phyloP scores from a whole-genome alignment of 768 basidiomycete genomes.

The Leccinellum rugosiceps region DNA sequence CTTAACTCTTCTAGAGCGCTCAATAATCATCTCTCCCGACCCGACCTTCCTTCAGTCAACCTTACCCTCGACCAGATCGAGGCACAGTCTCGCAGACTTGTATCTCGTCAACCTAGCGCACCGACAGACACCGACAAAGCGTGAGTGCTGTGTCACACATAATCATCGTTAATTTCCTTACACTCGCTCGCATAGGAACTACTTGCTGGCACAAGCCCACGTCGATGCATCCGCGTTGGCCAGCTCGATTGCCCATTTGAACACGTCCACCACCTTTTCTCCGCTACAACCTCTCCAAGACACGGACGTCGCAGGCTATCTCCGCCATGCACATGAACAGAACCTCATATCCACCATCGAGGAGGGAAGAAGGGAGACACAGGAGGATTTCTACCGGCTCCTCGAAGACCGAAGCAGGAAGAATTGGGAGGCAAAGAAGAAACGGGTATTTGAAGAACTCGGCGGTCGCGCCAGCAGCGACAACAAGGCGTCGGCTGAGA shows the following conservation, averaged over 20 bases:
- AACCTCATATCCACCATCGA: slow-evolving; percentile 93
- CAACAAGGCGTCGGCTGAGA: slow-evolving; percentile 51
- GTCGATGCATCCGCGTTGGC: slow-evolving; percentile 68
- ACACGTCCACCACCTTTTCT: slow-evolving; percentile 78
- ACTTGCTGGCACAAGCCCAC: background rate
- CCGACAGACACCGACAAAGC: slow-evolving; percentile 65
- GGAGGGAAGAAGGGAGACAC: slow-evolving; percentile 74
- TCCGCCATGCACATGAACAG: slow-evolving; percentile 93
- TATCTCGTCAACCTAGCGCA: slow-evolving; percentile 23
- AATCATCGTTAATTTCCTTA: slow-evolving; percentile 2
- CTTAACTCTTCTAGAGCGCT: background rate
- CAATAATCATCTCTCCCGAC: slow-evolving; percentile 71
- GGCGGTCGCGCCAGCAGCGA: slow-evolving; percentile 64
- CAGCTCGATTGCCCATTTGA: slow-evolving; percentile 78
- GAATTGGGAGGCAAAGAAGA: slow-evolving; percentile 92
- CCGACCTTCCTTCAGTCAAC: slow-evolving; percentile 84
- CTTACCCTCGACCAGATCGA: slow-evolving; percentile 95
- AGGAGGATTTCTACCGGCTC: slow-evolving; percentile 79
- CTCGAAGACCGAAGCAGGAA: slow-evolving; percentile 70
- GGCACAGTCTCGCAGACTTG: slow-evolving; percentile 31
- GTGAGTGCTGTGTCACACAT: slow-evolving; percentile 39
- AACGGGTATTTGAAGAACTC: slow-evolving; percentile 84
- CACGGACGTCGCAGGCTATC: slow-evolving; percentile 90
- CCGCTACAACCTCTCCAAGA: slow-evolving; percentile 92
- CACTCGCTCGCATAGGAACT: background rate